Base-by-base conservation (phyloP, 805 yeast species). In the Zygosaccharomyces bailii region DNA sequence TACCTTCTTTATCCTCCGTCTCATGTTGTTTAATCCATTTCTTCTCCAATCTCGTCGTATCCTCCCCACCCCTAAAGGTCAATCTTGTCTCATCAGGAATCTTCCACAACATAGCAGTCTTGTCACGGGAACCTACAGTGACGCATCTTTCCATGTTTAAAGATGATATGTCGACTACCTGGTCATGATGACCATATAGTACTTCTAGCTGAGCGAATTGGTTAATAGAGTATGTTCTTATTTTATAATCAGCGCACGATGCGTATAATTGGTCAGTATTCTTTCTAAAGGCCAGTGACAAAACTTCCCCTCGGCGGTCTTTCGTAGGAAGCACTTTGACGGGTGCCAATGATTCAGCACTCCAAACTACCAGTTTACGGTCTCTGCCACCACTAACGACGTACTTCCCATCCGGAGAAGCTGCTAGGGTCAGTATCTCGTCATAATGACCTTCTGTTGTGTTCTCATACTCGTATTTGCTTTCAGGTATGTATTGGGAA, bases 81-180 rank as follows among this genome's bases (percentile, higher is more conserved):
- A 93, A 76, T 60, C 97, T 79, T 1, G 95, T 81, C 68, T 93
- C 99, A 57, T 93, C 99, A 19, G 96, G 80, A 53, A 93, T 88
- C 64, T 93, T 93, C 99, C 99, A 93, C 56, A 86, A 72, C 83
- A 95, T 84, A 7, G 91, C 96, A 4, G 96, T 86, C 57, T 95
- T 82, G 67, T 93, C 99, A 56, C 98, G 79, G 2, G 95, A 75
- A 13, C 99, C 99, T 24, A 91, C 98, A 19, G 96, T 87, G 13
- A 93, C 90, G 71, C 99, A 93, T 46, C 96, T 79, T 60, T 93
- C 98, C 64, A 82, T 81, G 7, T 79, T 78, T 49, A 93, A 70
- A 0, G 97, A 88, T 17, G 88, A 70, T 43, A 93, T 82, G 59
- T 83, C 97, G 34, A 78, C 75, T 35, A 91, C 90, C 43, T 78